phyloP scores from a whole-genome alignment of 805 yeast species.

The Pichia pseudocactophila region DNA sequence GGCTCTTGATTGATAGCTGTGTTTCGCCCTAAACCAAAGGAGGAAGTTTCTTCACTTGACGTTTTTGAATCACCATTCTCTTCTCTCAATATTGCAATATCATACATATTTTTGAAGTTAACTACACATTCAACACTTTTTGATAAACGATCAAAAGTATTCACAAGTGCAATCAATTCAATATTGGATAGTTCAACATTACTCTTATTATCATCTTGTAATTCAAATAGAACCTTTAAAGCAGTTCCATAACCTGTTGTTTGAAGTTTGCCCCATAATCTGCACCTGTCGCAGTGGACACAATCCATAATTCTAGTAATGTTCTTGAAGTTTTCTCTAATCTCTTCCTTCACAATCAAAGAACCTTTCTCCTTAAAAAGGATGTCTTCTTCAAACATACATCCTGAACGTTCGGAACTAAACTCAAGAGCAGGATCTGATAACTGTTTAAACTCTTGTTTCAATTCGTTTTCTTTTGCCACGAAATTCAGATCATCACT shows the following conservation, averaged over 20 bases:
- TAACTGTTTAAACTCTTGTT: conserved; percentile 26
- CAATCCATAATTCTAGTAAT: conserved; percentile 95
- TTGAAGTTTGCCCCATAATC: conserved; percentile 97
- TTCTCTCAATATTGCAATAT: conserved; percentile 22
- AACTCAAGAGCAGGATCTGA: conserved; percentile 22
- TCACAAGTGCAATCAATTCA: conserved; percentile 83
- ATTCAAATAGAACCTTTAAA: conserved; percentile 78
- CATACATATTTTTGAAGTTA: conserved; percentile 55
- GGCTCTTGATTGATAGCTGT: background rate
- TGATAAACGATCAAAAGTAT: conserved; percentile 87
- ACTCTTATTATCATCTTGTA: conserved; percentile 38
- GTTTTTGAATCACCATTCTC: conserved; percentile 15
- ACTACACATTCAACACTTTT: conserved; percentile 72
- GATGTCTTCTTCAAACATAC: conserved; percentile 37
- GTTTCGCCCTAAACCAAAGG: conserved; percentile 1
- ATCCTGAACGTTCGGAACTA: conserved; percentile 16
- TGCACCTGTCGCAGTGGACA: conserved; percentile 96
- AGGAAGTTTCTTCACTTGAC: background rate
- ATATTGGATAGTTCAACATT: conserved; percentile 46
- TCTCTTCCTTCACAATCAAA: conserved; percentile 69
- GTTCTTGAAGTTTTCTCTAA: conserved; percentile 76
- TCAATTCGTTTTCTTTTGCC: conserved; percentile 20
- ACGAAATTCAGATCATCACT: conserved; percentile 23
- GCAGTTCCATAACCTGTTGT: conserved; percentile 98
- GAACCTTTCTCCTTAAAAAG: conserved; percentile 38